Percentiles rank a stretch among this genome's conserved stretches.
Conservation (phyloP, 2,329 filamentous ascomycete species). For the Tolypocladium tundrense region DNA sequence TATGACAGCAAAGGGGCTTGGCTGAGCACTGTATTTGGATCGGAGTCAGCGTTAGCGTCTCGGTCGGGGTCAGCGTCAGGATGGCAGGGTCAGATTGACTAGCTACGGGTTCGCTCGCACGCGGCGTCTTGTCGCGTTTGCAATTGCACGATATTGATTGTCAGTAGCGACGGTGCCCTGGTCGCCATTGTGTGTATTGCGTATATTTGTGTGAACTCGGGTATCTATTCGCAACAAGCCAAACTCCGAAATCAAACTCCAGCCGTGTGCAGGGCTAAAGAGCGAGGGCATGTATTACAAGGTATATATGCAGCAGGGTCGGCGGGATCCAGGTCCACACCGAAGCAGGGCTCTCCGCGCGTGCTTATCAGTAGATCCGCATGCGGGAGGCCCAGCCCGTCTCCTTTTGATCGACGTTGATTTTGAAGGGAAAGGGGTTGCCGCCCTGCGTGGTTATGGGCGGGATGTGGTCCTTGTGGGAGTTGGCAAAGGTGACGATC, state of each 20-base stretch:
- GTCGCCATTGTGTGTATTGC: not conserved
- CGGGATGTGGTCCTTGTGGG: slow-evolving; percentile 90
- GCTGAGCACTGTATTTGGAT: not conserved
- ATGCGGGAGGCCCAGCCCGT: slow-evolving; percentile 69
- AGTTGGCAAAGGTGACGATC: slow-evolving; percentile 77
- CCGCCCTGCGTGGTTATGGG: slow-evolving; percentile 90
- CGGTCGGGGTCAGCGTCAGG: not conserved
- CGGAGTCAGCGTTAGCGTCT: not conserved
- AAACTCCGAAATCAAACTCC: not conserved
- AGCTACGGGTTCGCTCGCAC: not conserved
- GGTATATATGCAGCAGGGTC: not conserved
- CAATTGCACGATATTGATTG: not conserved
- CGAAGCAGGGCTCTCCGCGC: too few species aligned
- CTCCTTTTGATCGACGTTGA: slow-evolving; percentile 75
- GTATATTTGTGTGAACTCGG: not conserved
- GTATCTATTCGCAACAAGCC: not conserved
- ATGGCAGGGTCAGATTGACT: not conserved
- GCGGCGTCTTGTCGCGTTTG: not conserved
- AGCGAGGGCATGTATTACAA: not conserved
- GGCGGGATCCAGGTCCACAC: too few species aligned
- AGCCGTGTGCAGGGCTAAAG: not conserved
- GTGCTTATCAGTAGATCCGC: slow-evolving; percentile 50
- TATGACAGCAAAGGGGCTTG: slow-evolving; percentile 1
- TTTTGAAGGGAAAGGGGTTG: slow-evolving; percentile 93
- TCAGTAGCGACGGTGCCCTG: too few species aligned